phyloP scores from a whole-genome alignment of 2,329 filamentous ascomycete species.

The Acrocalymma vagum region DNA sequence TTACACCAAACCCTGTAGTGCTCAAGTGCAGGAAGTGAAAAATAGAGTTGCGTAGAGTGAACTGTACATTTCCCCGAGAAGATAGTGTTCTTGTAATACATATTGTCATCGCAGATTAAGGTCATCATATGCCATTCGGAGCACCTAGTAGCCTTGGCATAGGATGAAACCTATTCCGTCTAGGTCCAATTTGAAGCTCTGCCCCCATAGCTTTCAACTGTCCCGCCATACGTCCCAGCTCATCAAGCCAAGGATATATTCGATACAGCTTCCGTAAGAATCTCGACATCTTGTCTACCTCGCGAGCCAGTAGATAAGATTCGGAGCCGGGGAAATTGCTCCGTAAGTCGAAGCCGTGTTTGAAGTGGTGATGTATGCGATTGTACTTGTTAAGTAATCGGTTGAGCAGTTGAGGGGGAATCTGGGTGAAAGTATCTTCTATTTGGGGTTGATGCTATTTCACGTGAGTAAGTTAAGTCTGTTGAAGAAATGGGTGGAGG shows the following conservation, averaged over 20 bases:
- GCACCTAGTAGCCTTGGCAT: slow-evolving; percentile 6
- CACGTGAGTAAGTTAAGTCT: not conserved
- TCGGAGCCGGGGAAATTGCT: slow-evolving; percentile 10
- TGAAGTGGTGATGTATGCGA: slow-evolving; percentile 20
- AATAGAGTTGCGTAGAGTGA: no score
- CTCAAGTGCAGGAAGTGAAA: no score
- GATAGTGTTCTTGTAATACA: no score
- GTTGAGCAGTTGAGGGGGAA: slow-evolving; percentile 6
- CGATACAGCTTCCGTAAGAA: slow-evolving; percentile 7
- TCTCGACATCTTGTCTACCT: slow-evolving; percentile 17
- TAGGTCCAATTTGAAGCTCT: slow-evolving; percentile 9
- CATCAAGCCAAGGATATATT: slow-evolving; percentile 6
- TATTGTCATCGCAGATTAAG: no score
- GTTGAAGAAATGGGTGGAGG: not conserved
- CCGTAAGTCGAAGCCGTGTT: slow-evolving; percentile 16
- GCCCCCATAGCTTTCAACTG: slow-evolving; percentile 17
- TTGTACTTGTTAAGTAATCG: slow-evolving; percentile 1
- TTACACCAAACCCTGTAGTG: no score
- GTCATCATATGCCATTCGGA: no score
- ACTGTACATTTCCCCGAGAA: no score
- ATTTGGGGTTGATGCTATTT: slow-evolving; percentile 11
- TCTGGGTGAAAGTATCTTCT: slow-evolving; percentile 5
- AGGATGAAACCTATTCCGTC: slow-evolving; percentile 4
- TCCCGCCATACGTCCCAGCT: slow-evolving; percentile 10
- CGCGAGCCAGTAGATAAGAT: slow-evolving; percentile 14